Evolutionary conservation across 176 grass and related monocot genomes (phyloP), one percentile per base, ranked within the genome.

Genomic region (Thinopyrum elongatum): DNA sequence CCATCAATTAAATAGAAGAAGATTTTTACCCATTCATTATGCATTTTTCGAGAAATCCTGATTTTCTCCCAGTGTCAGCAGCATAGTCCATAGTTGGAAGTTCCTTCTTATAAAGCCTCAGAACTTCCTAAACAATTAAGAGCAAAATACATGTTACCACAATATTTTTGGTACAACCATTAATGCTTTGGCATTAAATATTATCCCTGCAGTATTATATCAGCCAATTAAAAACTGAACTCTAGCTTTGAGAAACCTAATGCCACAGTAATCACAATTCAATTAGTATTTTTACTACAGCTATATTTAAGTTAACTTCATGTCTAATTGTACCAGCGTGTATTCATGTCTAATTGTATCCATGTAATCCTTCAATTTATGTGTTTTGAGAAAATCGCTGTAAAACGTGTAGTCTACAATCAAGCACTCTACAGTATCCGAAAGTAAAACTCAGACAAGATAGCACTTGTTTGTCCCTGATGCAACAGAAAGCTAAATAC

Each of bases 21-120:
- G 38, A 58, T 10, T 44, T 42, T 28, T 88, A 98, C 95, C 95
- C 87, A 46, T 81, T 82, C 44, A 82, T 77, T 80, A 91, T 77
- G 59, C 93, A 95, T 80, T 88, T 92, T 82, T 98, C 85, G 0
- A 95, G 91, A 87, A 98, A 98, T 25, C 87, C 80, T 41, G 95
- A 95, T 65, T 93, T 95, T 47, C 46, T 93, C 77, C 91, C 91
- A 38, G 92, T 97, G 77, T 95, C 80, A 80, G 95, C 95, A 86
- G 89, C 95, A 85, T 90, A 95, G 83, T 88, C 86, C 95, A 95
- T 98, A 39, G 89, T 79, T 82, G 95, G 93, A 80, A 95, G 93
- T 46, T 98, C 95, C 87, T 95, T 76, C 77, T 82, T 84, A 84
- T 98, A 98, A 74, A 95, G 89, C 59, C 79, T 88, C 53, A 95